Conservation (phyloP, 139 green algal genomes). For the Desmodesmus armatus region DNA sequence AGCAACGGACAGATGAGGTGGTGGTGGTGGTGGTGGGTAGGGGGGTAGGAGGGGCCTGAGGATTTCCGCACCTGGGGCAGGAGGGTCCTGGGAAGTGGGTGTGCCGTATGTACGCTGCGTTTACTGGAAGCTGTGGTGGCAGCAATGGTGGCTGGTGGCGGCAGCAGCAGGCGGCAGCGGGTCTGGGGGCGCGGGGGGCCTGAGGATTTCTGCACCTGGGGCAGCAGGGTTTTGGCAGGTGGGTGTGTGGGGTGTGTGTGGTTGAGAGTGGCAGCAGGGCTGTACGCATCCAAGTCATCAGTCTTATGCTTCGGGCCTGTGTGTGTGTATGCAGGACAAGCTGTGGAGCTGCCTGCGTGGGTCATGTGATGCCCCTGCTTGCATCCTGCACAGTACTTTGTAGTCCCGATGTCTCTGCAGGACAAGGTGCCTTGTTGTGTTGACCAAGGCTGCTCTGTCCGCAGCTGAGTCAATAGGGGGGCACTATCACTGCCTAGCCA, state of each 20-base stretch:
- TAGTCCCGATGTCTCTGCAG: no score
- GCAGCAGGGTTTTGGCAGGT: neutral
- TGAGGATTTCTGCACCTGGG: neutral
- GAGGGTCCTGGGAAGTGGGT: slow-evolving; percentile 30
- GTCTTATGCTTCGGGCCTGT: no score
- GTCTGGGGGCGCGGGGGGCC: no score
- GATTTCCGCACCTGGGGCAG: slow-evolving; percentile 25
- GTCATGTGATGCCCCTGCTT: slow-evolving; percentile 75
- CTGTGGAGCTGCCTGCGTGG: slow-evolving; percentile 70
- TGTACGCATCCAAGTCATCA: no score
- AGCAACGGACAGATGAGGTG: neutral
- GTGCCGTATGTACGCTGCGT: no score
- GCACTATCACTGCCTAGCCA: no score
- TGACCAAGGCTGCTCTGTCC: no score
- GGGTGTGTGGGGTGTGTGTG: no score
- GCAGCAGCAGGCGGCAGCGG: neutral
- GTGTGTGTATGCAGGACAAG: slow-evolving; percentile 54
- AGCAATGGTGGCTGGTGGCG: neutral
- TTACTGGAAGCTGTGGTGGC: neutral
- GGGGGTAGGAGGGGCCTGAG: slow-evolving; percentile 19
- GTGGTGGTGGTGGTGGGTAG: neutral
- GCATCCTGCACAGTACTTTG: no score
- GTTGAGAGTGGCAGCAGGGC: no score
- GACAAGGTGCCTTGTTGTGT: no score
- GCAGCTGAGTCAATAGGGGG: no score